These are phyloP conservation scores for Lactarius vividus DNA, from an alignment of 768 basidiomycete genomes.

Conservation along the genomic window DNA sequence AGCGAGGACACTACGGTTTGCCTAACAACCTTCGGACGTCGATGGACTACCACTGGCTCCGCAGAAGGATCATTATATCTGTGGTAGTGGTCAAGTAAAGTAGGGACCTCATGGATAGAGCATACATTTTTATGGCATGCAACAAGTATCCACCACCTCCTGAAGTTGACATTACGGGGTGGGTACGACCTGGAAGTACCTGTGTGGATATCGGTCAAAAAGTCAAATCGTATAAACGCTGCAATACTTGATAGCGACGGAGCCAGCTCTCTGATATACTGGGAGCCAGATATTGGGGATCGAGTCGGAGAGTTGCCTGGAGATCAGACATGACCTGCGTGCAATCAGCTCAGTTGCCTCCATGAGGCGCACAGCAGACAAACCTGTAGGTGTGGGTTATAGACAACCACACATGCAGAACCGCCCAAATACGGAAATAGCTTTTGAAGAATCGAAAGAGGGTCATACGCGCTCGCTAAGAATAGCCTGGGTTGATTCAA, in stretches of 20 bases:
- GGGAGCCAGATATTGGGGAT: conserved; percentile 70
- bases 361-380: conserved; percentile 15
- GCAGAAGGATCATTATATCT: conserved; percentile 62
- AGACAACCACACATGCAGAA: conserved; percentile 82
- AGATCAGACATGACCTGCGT: conserved; percentile 71
- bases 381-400: conserved; percentile 80
- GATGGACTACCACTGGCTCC: conserved; percentile 49
- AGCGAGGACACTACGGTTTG: background rate
- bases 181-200: conserved; percentile 93
- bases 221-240: background rate
- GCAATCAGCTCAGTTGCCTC: background rate
- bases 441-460: conserved; percentile 72
- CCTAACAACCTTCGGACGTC: conserved; percentile 38
- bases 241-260: conserved; percentile 79
- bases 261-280: conserved; percentile 84
- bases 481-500: conserved; percentile 52
- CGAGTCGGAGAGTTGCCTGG: conserved; percentile 64
- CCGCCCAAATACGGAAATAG: conserved; percentile 78
- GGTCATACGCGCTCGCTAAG: conserved; percentile 82
- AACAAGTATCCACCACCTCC: conserved; percentile 88
- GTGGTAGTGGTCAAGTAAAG: background rate
- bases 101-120: background rate
- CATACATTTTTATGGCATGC: conserved; percentile 82
- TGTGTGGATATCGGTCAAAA: conserved; percentile 26
- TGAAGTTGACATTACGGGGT: conserved; percentile 90